Conservation (phyloP, 2,329 filamentous ascomycete species). For the Penicillium frequentans region DNA sequence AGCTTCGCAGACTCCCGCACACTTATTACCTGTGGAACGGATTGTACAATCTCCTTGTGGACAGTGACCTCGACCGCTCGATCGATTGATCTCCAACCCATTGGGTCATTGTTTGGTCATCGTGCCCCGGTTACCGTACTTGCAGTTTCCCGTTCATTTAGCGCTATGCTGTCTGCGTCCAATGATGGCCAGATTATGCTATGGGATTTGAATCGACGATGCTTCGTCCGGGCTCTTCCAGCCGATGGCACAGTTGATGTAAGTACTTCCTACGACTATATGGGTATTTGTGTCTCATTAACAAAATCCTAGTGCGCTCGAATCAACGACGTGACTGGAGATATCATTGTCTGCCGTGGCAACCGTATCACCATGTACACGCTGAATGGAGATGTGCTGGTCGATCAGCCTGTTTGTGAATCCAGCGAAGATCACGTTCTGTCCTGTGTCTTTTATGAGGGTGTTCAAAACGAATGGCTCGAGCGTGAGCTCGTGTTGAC, state of each 20-base stretch:
- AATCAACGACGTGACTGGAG: conserved; percentile 88
- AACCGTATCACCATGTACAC: conserved; percentile 76
- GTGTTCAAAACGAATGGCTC: conserved; percentile 85
- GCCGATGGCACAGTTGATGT: conserved; percentile 53
- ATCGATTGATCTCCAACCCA: conserved; percentile 73
- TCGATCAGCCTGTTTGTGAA: conserved; percentile 79
- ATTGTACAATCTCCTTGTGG: conserved; percentile 88
- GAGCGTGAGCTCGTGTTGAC: conserved; percentile 86
- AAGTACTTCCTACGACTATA: conserved; percentile 13
- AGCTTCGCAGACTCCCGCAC: conserved; percentile 87
- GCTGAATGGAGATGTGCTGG: conserved; percentile 78
- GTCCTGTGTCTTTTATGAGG: conserved; percentile 90
- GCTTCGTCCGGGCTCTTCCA: conserved; percentile 76
- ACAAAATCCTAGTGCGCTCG: conserved; percentile 62
- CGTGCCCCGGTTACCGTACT: conserved; percentile 78
- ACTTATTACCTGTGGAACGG: conserved; percentile 85
- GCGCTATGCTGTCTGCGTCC: conserved; percentile 80
- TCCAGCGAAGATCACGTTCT: conserved; percentile 72
- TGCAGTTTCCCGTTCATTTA: conserved; percentile 83
- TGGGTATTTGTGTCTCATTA: not conserved
- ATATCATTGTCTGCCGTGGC: conserved; percentile 81
- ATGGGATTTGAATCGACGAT: conserved; percentile 90
- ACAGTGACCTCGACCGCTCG: conserved; percentile 66
- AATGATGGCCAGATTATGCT: conserved; percentile 79
- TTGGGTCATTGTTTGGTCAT: conserved; percentile 85